Conservation (phyloP, 371 early-diverging fungal species). For the Mortierella sp. region DNA sequence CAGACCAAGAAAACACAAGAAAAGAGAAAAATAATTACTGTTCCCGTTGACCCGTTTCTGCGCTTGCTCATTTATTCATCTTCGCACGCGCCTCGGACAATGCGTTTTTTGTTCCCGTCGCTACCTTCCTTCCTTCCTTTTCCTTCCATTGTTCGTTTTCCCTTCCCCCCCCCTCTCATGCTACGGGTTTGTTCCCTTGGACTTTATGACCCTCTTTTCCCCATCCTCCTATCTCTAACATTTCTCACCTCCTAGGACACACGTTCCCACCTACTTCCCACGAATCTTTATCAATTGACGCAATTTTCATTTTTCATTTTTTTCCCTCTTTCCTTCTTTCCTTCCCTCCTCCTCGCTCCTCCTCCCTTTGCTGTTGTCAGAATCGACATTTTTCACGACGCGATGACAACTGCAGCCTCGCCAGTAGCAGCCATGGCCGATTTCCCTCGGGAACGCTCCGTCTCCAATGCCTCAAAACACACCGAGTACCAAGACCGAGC, state of each 20-base stretch:
- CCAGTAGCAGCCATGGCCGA: slow-evolving; percentile 25
- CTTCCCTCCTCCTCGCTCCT: too few species aligned
- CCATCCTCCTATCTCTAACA: not conserved
- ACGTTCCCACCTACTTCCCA: too few species aligned
- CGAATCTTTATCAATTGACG: not conserved
- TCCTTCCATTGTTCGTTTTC: not conserved
- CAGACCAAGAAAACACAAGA: too few species aligned
- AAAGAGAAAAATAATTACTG: not conserved
- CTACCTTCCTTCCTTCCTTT: not conserved
- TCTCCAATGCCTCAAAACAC: slow-evolving; percentile 41
- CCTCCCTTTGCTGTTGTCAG: not conserved
- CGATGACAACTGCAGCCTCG: slow-evolving; percentile 39
- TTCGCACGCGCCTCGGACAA: slow-evolving; percentile 15
- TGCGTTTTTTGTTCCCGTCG: not conserved
- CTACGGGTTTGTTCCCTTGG: not conserved
- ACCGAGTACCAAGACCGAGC: slow-evolving; percentile 25
- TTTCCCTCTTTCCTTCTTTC: not conserved
- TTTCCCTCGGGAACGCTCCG: slow-evolving; percentile 30
- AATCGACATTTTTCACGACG: not conserved
- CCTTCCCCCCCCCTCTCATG: not conserved
- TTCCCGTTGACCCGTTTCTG: not conserved
- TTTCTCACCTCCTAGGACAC: not conserved
- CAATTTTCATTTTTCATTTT: not conserved
- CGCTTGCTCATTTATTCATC: not conserved
- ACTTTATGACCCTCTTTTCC: slow-evolving; percentile 7